Evolutionary conservation across 2,329 filamentous ascomycete genomes (phyloP).

Genomic region (Fusarium sulawesiense): DNA sequence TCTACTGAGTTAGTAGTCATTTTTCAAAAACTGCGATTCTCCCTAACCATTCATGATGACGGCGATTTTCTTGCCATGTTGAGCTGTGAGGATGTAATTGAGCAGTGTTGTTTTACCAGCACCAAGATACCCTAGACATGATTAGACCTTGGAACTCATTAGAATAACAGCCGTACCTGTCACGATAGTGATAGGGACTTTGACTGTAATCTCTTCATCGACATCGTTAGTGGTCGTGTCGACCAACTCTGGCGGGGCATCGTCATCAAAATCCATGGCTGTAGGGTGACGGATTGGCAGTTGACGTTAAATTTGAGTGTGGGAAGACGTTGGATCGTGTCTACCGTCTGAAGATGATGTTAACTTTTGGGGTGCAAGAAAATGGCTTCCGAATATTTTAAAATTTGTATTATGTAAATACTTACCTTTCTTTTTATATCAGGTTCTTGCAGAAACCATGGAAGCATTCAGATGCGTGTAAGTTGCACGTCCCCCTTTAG

Average conservation of each 20-base stretch:
- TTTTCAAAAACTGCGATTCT: neutral
- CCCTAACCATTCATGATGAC: slow-evolving; percentile 88
- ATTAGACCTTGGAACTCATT: neutral
- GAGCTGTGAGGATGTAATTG: slow-evolving; percentile 94
- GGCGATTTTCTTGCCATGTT: slow-evolving; percentile 97
- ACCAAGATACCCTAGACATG: slow-evolving; percentile 82
- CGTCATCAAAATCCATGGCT: slow-evolving; percentile 73
- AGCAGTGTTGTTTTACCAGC: slow-evolving; percentile 95
- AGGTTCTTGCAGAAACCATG: slow-evolving; percentile 12
- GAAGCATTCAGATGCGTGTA: slow-evolving; percentile 5
- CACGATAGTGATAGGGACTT: slow-evolving; percentile 87
- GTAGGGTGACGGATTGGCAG: neutral
- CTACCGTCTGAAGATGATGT: neutral
- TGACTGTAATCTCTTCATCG: slow-evolving; percentile 65
- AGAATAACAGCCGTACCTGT: slow-evolving; percentile 65
- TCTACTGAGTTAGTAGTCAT: slow-evolving; percentile 24
- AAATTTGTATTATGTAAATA: neutral
- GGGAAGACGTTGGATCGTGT: neutral
- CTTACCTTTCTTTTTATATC: slow-evolving; percentile 7
- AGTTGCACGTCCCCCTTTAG: slow-evolving; percentile 40
- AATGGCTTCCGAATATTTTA: neutral
- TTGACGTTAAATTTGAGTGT: neutral
- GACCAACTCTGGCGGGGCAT: slow-evolving; percentile 73
- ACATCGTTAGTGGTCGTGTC: slow-evolving; percentile 54
- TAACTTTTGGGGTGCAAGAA: neutral